phyloP scores from a whole-genome alignment of 139 green algal genomes.

The Coccomyxa sp. region DNA sequence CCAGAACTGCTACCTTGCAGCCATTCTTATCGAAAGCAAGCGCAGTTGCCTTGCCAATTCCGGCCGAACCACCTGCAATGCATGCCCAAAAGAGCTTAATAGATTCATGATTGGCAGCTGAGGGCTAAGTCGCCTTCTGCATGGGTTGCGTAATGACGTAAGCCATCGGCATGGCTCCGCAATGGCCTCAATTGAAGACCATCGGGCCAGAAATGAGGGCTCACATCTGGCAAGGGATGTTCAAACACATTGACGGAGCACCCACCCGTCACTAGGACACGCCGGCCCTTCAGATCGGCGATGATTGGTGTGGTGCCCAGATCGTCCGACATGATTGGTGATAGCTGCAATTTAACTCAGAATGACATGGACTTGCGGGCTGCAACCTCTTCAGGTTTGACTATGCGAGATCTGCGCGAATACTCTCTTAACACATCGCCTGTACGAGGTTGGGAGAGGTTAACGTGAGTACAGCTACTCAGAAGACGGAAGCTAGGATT shows the following conservation, averaged over 20 bases:
- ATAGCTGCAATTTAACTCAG: too few relatives aligned
- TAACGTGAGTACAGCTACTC: too few relatives aligned
- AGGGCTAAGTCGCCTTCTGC: not conserved
- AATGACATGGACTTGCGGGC: too few relatives aligned
- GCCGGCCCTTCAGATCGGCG: not conserved
- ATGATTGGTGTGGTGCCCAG: not conserved
- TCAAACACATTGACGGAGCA: not conserved
- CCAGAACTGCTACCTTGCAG: not conserved
- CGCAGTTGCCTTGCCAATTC: not conserved
- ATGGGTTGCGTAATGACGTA: not conserved
- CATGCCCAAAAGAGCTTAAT: not conserved
- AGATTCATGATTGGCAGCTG: not conserved
- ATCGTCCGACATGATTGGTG: too few relatives aligned
- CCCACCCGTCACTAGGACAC: not conserved
- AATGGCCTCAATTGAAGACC: too few relatives aligned
- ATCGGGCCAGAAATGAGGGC: too few relatives aligned
- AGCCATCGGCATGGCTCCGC: not conserved
- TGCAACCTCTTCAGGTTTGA: too few relatives aligned
- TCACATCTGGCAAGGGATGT: too few relatives aligned
- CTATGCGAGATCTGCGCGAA: too few relatives aligned
- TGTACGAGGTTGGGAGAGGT: too few relatives aligned
- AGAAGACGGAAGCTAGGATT: too few relatives aligned
- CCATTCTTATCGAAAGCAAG: not conserved
- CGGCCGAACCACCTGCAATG: not conserved
- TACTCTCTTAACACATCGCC: too few relatives aligned